Conservation (phyloP, 2,329 filamentous ascomycete genomes). For the Cytospora leucostoma region DNA sequence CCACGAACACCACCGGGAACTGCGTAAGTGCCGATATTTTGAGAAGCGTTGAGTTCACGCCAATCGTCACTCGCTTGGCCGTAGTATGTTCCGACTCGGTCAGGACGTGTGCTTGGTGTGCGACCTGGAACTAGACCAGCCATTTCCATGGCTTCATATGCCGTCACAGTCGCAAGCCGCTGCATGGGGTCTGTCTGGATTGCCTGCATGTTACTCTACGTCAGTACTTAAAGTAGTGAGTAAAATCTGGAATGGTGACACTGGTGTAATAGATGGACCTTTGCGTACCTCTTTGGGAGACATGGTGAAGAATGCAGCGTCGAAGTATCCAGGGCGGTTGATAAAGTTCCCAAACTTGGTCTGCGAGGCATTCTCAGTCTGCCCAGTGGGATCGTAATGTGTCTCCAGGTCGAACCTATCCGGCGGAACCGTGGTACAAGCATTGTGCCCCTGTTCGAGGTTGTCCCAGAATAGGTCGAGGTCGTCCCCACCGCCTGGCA, state of each 20-base stretch:
- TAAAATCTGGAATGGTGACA: too few species aligned
- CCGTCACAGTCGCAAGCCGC: constrained; percentile 63
- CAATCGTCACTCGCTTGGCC: constrained; percentile 77
- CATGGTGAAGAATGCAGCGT: constrained; percentile 73
- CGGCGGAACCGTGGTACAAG: constrained; percentile 56
- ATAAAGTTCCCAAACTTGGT: constrained; percentile 50
- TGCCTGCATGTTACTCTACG: too few species aligned
- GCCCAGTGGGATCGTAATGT: constrained; percentile 61
- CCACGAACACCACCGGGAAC: constrained; percentile 52
- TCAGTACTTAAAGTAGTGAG: too few species aligned
- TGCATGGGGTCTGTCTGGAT: constrained; percentile 65
- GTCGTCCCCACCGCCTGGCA: constrained; percentile 60
- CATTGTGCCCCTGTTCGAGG: constrained; percentile 62
- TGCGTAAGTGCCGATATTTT: constrained; percentile 61
- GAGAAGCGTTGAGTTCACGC: constrained; percentile 71
- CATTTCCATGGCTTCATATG: constrained; percentile 69
- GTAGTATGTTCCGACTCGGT: constrained; percentile 68
- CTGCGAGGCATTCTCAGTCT: constrained; percentile 58
- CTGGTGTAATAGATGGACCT: too few species aligned
- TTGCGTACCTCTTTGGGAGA: constrained; percentile 66
- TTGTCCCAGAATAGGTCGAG: constrained; percentile 64
- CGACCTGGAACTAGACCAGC: constrained; percentile 65
- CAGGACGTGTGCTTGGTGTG: constrained; percentile 55
- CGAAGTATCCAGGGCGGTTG: constrained; percentile 66
- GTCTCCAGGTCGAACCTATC: constrained; percentile 43